Conservation (phyloP, 2,329 filamentous ascomycete genomes). For the Geoglossum cookeanum region DNA sequence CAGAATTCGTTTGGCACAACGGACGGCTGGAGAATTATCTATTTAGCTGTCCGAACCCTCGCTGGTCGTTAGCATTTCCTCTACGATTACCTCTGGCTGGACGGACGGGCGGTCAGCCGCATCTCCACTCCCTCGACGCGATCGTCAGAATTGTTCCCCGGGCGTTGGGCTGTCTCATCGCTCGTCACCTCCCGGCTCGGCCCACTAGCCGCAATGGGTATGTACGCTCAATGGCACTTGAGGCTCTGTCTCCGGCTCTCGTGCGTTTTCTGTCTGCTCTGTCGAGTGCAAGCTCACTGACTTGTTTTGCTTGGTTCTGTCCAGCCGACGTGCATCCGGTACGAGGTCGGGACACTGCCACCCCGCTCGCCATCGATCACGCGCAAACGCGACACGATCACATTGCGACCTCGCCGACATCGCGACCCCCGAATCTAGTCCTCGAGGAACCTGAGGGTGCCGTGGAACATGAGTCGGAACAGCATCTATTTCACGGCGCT, state of each 20-base stretch:
- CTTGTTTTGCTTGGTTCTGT: not conserved
- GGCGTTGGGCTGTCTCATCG: too few species aligned
- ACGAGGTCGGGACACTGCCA: not conserved
- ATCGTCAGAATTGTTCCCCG: too few species aligned
- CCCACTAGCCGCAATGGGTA: not conserved
- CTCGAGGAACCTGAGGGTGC: slow-evolving; percentile 25
- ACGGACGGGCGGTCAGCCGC: too few species aligned
- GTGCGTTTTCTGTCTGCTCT: not conserved
- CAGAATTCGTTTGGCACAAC: too few species aligned
- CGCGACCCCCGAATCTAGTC: slow-evolving; percentile 27
- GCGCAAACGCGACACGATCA: not conserved
- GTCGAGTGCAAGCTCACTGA: not conserved
- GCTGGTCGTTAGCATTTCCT: too few species aligned
- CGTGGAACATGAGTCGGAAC: slow-evolving; percentile 20
- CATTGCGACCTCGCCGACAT: not conserved
- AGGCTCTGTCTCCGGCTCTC: not conserved
- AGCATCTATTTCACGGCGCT: slow-evolving; percentile 16
- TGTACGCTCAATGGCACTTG: not conserved
- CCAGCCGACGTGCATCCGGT: not conserved
- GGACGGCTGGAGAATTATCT: too few species aligned
- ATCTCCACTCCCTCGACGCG: too few species aligned
- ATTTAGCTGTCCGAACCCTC: too few species aligned
- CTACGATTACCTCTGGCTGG: too few species aligned
- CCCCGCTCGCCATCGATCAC: not conserved
- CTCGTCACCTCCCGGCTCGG: too few species aligned